Conservation (phyloP, 2,329 filamentous ascomycete species). For the Exophiala sp. region DNA sequence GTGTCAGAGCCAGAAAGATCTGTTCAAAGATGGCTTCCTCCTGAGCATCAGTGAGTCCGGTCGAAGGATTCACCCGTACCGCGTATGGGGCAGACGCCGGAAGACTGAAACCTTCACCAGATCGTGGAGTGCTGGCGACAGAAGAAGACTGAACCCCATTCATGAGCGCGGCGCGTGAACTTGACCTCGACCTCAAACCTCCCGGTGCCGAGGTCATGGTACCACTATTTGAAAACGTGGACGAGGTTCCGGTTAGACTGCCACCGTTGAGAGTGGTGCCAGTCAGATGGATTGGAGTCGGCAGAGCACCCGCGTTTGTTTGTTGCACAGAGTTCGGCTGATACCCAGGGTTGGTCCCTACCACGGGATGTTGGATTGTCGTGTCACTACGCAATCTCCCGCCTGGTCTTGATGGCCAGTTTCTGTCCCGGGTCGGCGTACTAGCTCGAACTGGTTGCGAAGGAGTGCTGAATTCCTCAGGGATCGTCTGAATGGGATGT, state of each 20-base stretch:
- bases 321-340: slow-evolving; percentile 21
- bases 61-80: slow-evolving; percentile 49
- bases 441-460: slow-evolving; percentile 33
- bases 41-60: slow-evolving; percentile 61
- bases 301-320: slow-evolving; percentile 36
- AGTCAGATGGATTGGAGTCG: slow-evolving; percentile 23
- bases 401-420: slow-evolving; percentile 30
- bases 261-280: slow-evolving; percentile 22
- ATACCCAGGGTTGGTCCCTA: slow-evolving; percentile 12
- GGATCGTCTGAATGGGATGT: slow-evolving; percentile 31
- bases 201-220: slow-evolving; percentile 14
- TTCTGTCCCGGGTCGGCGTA: slow-evolving; percentile 45
- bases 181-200: slow-evolving; percentile 25
- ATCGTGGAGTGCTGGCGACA: slow-evolving; percentile 65
- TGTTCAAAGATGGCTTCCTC: slow-evolving; percentile 77
- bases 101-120: slow-evolving; percentile 71
- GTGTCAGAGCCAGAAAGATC: slow-evolving; percentile 70
- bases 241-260: slow-evolving; percentile 15
- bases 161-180: slow-evolving; percentile 24
- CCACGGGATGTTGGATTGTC: slow-evolving; percentile 42
- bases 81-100: slow-evolving; percentile 41
- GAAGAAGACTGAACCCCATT: slow-evolving; percentile 41
- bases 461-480: slow-evolving; percentile 30
- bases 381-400: slow-evolving; percentile 48
- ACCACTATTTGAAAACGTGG: slow-evolving; percentile 21